Percentiles rank a stretch among this genome's conserved stretches.
phyloP scores from a whole-genome alignment of 2,329 filamentous ascomycete species.

The Sporothrix globosa region DNA sequence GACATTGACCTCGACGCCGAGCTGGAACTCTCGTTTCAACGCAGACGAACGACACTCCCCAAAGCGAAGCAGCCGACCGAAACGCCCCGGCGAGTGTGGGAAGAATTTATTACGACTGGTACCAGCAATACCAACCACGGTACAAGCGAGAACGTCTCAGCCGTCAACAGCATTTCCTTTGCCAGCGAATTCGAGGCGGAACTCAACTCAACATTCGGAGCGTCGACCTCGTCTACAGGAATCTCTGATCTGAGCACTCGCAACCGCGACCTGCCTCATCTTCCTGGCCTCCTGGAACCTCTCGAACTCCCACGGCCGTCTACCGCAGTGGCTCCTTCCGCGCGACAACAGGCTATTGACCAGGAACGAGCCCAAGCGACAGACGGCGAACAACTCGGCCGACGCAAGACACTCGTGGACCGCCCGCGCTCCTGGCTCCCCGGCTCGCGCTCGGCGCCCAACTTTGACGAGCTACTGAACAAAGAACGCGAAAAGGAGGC shows the following conservation, averaged over 20 bases:
- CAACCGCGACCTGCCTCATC: too few species aligned
- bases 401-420: conserved; percentile 54
- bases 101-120: conserved; percentile 31
- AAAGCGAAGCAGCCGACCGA: conserved; percentile 3
- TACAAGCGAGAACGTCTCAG: not conserved
- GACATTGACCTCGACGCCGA: conserved; percentile 51
- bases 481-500: conserved; percentile 36
- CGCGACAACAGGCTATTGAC: conserved; percentile 22
- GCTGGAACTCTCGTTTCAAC: conserved; percentile 43
- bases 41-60: not conserved
- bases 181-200: conserved; percentile 21
- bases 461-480: conserved; percentile 43
- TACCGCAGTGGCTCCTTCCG: conserved; percentile 19
- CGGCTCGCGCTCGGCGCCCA: conserved; percentile 49
- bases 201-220: conserved; percentile 19
- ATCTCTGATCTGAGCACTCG: not conserved
- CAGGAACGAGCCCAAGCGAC: conserved; percentile 31
- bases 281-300: not conserved
- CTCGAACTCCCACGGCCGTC: conserved; percentile 9
- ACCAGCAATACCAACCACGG: not conserved
- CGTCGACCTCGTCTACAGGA: not conserved
- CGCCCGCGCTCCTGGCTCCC: conserved; percentile 59
- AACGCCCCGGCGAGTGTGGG: conserved; percentile 33
- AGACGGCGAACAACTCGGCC: conserved; percentile 42
- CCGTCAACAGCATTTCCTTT: not conserved